Conservation (phyloP, 2,329 filamentous ascomycete genomes). For the Sclerotinia borealis region DNA sequence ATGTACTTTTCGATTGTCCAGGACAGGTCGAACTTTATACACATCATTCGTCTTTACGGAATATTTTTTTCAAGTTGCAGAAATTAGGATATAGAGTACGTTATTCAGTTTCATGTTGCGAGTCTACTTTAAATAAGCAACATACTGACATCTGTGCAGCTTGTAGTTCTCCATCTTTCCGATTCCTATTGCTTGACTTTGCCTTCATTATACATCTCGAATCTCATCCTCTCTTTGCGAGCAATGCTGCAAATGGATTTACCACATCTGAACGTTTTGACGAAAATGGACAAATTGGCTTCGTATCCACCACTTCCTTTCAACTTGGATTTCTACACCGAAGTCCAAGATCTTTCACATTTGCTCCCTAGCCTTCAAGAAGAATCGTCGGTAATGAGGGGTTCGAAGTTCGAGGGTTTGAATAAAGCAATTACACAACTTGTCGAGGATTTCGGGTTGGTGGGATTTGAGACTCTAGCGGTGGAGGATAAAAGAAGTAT, state of each 20-base stretch:
- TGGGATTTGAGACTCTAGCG: constrained; percentile 86
- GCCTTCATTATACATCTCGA: constrained; percentile 91
- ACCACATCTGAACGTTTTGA: constrained; percentile 90
- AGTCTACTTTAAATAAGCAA: neutral
- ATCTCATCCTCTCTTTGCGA: constrained; percentile 83
- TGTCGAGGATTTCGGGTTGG: constrained; percentile 83
- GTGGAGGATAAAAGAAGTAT: constrained; percentile 97
- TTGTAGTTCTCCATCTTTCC: constrained; percentile 87
- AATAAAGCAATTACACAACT: constrained; percentile 83
- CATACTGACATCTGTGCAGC: constrained; percentile 45
- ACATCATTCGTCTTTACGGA: constrained; percentile 84
- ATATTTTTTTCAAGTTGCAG: constrained; percentile 85
- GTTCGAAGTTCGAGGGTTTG: constrained; percentile 72
- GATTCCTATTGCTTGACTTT: constrained; percentile 91
- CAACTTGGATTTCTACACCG: constrained; percentile 95
- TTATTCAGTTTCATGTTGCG: constrained; percentile 18
- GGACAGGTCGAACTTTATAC: constrained; percentile 97
- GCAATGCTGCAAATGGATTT: constrained; percentile 99
- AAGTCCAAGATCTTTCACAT: constrained; percentile 87
- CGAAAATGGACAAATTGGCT: constrained; percentile 91
- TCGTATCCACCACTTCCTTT: constrained; percentile 84
- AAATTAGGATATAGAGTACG: constrained; percentile 87
- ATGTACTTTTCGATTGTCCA: constrained; percentile 91
- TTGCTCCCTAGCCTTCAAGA: constrained; percentile 73
- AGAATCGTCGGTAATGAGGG: constrained; percentile 65